phyloP scores from a whole-genome alignment of 2,329 filamentous ascomycete genomes.

The Xylariaceae sp. region DNA sequence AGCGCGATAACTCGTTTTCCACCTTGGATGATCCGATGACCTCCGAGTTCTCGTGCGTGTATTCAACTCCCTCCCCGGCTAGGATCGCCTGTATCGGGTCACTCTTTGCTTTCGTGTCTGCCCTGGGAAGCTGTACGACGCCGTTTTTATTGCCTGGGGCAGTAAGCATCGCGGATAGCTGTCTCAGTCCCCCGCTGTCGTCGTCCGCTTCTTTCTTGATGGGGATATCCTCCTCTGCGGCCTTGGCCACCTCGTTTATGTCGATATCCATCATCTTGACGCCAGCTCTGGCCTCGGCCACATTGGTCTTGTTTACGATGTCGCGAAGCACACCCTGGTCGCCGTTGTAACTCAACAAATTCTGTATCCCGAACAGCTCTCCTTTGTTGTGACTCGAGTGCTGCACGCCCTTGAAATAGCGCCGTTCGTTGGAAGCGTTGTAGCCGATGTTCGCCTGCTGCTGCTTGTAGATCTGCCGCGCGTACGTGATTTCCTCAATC shows the following conservation, averaged over 20 bases:
- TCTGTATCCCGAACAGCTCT: constrained; percentile 86
- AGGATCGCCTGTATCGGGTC: constrained; percentile 88
- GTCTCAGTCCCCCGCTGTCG: constrained; percentile 64
- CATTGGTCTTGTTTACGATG: constrained; percentile 97
- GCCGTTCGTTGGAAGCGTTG: constrained; percentile 81
- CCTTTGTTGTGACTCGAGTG: constrained; percentile 68
- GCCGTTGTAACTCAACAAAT: constrained; percentile 77
- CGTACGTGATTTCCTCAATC: constrained; percentile 95
- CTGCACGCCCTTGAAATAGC: constrained; percentile 94
- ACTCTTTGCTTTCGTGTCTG: constrained; percentile 40
- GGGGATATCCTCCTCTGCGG: constrained; percentile 41
- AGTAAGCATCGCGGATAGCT: constrained; percentile 59
- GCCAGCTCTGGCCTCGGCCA: constrained; percentile 85
- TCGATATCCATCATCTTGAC: constrained; percentile 76
- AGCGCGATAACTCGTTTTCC: constrained; percentile 77
- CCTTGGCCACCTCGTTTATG: constrained; percentile 54
- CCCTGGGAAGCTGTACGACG: constrained; percentile 30
- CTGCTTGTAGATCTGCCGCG: constrained; percentile 96
- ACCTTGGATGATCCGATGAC: constrained; percentile 88
- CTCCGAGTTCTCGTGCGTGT: constrained; percentile 94
- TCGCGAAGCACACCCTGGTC: constrained; percentile 80
- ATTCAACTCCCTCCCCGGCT: constrained; percentile 80
- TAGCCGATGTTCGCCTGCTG: constrained; percentile 98
- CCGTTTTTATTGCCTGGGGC: constrained; percentile 43
- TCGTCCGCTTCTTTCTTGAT: constrained; percentile 49